Percentiles rank a stretch among this genome's conserved stretches.
Conservation (phyloP, 2,329 filamentous ascomycete genomes). For the Fusarium foetens region DNA sequence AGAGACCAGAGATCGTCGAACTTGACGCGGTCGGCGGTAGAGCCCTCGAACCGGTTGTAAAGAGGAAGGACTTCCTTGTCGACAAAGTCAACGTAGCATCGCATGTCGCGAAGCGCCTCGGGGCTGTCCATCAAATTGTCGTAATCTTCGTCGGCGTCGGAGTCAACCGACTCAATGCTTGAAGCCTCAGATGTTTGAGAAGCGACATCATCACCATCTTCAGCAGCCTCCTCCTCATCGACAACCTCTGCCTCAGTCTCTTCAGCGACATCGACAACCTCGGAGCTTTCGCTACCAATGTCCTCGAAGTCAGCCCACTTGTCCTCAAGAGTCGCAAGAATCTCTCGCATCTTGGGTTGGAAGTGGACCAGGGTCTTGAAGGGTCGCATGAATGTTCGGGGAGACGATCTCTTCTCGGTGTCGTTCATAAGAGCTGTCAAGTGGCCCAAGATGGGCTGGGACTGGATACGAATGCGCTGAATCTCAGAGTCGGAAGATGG, state of each 20-base stretch:
- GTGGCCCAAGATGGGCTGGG: conserved; percentile 53
- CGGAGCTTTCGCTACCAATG: conserved; percentile 35
- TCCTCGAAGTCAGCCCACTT: conserved; percentile 55
- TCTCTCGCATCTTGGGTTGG: conserved; percentile 54
- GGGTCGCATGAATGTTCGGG: conserved; percentile 54
- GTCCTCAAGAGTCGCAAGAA: conserved; percentile 52
- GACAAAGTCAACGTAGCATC: conserved; percentile 57
- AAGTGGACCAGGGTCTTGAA: conserved; percentile 55
- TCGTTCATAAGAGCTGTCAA: conserved; percentile 52
- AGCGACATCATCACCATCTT: conserved; percentile 45
- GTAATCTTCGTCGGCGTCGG: conserved; percentile 50
- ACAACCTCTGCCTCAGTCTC: conserved; percentile 46
- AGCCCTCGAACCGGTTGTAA: conserved; percentile 44
- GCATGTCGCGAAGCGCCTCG: conserved; percentile 54
- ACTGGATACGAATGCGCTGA: conserved; percentile 54
- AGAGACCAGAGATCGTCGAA: conserved; percentile 57
- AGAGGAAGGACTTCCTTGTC: conserved; percentile 55
- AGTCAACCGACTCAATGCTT: conserved; percentile 42
- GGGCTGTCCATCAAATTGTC: conserved; percentile 52
- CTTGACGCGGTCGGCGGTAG: conserved; percentile 46
- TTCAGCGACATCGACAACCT: conserved; percentile 39
- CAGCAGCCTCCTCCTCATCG: conserved; percentile 24
- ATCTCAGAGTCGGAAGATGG: conserved; percentile 43
- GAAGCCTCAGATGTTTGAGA: conserved; percentile 46
- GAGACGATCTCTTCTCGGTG: conserved; percentile 49